These are phyloP conservation scores for Senecio squalidus DNA, from an alignment of 140 eudicot genomes.

Conservation along the genomic window DNA sequence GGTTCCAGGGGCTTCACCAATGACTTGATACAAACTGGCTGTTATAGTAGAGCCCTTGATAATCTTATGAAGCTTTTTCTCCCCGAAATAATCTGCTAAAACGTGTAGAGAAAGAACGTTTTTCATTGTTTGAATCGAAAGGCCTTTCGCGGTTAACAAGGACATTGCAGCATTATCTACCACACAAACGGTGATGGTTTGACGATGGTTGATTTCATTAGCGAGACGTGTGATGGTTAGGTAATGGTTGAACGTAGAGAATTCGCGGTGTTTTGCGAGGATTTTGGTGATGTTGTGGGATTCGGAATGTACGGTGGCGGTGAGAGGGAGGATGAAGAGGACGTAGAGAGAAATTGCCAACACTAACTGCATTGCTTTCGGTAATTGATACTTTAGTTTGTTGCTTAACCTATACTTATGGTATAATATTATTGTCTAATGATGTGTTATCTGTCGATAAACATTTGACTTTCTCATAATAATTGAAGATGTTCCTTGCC, in stretches of 20 bases:
- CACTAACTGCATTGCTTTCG: slow-evolving; percentile 20
- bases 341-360: slow-evolving; percentile 28
- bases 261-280: slow-evolving; percentile 57
- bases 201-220: slow-evolving; percentile 63
- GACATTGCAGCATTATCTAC: slow-evolving; percentile 79
- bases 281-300: slow-evolving; percentile 61
- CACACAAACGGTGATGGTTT: slow-evolving; percentile 75
- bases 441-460: neutral
- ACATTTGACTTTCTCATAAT: too few species aligned
- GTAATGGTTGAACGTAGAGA: slow-evolving; percentile 85
- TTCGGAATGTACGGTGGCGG: slow-evolving; percentile 25
- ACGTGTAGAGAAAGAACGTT: slow-evolving; percentile 63
- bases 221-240: slow-evolving; percentile 78
- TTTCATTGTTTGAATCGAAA: slow-evolving; percentile 38
- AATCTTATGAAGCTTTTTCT: slow-evolving; percentile 71
- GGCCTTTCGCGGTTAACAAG: slow-evolving; percentile 36
- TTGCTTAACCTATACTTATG: slow-evolving; percentile 12
- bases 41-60: slow-evolving; percentile 60
- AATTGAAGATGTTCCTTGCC: too few species aligned
- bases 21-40: slow-evolving; percentile 71
- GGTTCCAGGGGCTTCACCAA: slow-evolving; percentile 63
- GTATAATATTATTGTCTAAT: neutral
- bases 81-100: slow-evolving; percentile 67
- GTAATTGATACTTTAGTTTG: neutral
- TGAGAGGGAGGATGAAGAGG: slow-evolving; percentile 24